Evolutionary conservation across 495 filamentous ascomycete species (phyloP).

Genomic region (Penicillium ucsense): DNA sequence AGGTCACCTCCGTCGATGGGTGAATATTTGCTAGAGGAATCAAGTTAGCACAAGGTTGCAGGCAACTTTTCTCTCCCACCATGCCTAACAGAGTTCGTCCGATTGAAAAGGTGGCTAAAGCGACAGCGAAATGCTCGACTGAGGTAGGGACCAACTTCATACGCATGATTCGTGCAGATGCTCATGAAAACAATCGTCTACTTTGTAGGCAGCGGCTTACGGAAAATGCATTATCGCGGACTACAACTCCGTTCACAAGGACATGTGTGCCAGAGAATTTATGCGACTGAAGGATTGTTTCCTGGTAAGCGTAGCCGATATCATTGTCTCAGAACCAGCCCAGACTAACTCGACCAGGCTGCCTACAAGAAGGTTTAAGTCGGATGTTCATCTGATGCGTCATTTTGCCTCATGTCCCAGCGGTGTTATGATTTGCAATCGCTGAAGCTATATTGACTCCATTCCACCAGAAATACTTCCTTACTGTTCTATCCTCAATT

Average conservation of each 20-base stretch:
- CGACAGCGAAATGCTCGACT: slow-evolving; percentile 69
- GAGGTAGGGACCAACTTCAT: slow-evolving; percentile 47
- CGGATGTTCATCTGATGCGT: too few species aligned
- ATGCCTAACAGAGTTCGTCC: slow-evolving; percentile 47
- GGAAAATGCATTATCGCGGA: slow-evolving; percentile 88
- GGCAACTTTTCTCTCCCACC: too few species aligned
- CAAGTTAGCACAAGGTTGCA: too few species aligned
- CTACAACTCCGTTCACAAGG: slow-evolving; percentile 83
- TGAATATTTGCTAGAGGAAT: too few species aligned
- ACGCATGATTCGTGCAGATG: background rate
- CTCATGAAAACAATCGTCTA: slow-evolving; percentile 2
- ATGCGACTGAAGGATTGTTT: slow-evolving; percentile 81
- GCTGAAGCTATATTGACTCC: too few species aligned
- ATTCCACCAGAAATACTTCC: too few species aligned
- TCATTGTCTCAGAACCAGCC: background rate
- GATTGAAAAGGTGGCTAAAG: slow-evolving; percentile 80
- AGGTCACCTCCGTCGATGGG: too few species aligned
- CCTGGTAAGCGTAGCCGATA: slow-evolving; percentile 46
- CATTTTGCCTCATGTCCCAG: too few species aligned
- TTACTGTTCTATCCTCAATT: too few species aligned
- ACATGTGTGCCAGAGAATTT: slow-evolving; percentile 84
- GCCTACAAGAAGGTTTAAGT: slow-evolving; percentile 31
- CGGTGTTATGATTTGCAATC: too few species aligned
- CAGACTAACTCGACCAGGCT: slow-evolving; percentile 14
- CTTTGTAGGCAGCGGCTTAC: slow-evolving; percentile 63